Evolutionary conservation across 106 monocot genomes (phyloP).

Genomic region (Agapanthus africanus): DNA sequence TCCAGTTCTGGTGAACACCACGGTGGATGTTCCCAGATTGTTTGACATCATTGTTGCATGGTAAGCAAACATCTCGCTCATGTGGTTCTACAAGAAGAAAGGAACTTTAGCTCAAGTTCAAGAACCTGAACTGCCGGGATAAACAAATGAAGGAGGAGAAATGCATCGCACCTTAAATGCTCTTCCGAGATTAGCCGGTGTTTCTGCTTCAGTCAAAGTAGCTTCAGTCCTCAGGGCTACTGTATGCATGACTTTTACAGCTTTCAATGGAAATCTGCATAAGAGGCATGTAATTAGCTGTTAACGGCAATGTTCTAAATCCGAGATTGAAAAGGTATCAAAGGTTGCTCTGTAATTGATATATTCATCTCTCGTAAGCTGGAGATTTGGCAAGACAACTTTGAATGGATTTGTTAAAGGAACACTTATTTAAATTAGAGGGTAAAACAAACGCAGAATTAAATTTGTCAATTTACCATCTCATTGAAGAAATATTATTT

Average conservation of each 20-base stretch:
- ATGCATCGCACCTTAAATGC: conserved; percentile 83
- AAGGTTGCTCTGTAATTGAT: not conserved
- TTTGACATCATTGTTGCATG: conserved; percentile 99
- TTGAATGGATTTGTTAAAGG: not conserved
- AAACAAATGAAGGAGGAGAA: not conserved
- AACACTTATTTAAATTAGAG: not conserved
- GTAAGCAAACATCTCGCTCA: conserved; percentile 98
- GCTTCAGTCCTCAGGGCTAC: conserved; percentile 95
- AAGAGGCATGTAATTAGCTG: conserved; percentile 6
- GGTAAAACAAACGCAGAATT: not conserved
- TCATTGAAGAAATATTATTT: not conserved
- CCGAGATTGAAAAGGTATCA: not conserved
- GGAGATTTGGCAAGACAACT: not conserved
- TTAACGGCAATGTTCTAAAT: not conserved
- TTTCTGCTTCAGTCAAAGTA: conserved; percentile 59
- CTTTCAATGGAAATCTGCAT: conserved; percentile 77
- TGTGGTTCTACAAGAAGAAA: conserved; percentile 62
- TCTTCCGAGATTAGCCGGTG: conserved; percentile 72
- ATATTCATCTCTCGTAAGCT: not conserved
- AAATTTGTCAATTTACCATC: not conserved
- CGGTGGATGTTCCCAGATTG: conserved; percentile 84
- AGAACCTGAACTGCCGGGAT: not conserved
- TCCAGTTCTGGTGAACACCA: conserved; percentile 91
- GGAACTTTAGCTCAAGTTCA: not conserved
- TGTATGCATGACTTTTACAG: conserved; percentile 99